Evolutionary conservation across 352 stramenopile species (phyloP).

Genomic region (Saprolegnia parasitica): DNA sequence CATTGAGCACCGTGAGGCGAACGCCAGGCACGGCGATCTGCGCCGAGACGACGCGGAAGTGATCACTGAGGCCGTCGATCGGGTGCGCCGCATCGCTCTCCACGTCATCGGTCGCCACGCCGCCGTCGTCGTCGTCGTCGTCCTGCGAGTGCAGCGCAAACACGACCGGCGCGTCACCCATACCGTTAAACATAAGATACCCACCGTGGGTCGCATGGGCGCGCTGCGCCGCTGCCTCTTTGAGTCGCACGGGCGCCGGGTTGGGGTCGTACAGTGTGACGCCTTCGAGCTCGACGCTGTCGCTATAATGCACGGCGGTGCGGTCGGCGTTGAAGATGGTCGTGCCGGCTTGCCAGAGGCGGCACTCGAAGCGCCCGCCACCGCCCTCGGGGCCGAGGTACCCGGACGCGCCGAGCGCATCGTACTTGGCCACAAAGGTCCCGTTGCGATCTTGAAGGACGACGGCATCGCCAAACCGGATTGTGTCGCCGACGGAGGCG

Average conservation of each 20-base stretch:
- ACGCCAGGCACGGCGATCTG: slow-evolving; percentile 70
- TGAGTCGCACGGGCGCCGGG: not conserved
- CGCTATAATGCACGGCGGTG: slow-evolving; percentile 66
- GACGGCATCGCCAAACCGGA: slow-evolving; percentile 77
- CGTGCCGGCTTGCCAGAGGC: slow-evolving; percentile 77
- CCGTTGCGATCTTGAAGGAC: slow-evolving; percentile 51
- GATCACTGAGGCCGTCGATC: not conserved
- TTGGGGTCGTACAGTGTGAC: slow-evolving; percentile 57
- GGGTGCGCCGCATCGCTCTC: too few relatives aligned
- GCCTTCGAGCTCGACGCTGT: slow-evolving; percentile 74
- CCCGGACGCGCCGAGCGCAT: slow-evolving; percentile 67
- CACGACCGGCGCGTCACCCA: slow-evolving; percentile 74
- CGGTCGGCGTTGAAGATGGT: slow-evolving; percentile 81
- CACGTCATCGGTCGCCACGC: not conserved
- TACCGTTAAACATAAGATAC: slow-evolving; percentile 84
- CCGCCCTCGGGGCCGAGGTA: slow-evolving; percentile 76
- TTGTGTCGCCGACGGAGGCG: slow-evolving; percentile 51
- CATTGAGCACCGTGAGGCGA: slow-evolving; percentile 78
- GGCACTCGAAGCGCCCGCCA: slow-evolving; percentile 70
- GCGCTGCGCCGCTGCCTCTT: not conserved
- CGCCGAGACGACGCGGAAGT: slow-evolving; percentile 27
- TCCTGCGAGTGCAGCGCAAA: slow-evolving; percentile 43
- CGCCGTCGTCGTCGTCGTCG: slow-evolving; percentile 29
- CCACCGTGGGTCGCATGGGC: slow-evolving; percentile 34
- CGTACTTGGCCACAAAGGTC: slow-evolving; percentile 47